Evolutionary conservation across 164 flowering plant genomes (phyloP), one percentile per base, ranked within the genome.

Genomic region (Saururus chinensis): DNA sequence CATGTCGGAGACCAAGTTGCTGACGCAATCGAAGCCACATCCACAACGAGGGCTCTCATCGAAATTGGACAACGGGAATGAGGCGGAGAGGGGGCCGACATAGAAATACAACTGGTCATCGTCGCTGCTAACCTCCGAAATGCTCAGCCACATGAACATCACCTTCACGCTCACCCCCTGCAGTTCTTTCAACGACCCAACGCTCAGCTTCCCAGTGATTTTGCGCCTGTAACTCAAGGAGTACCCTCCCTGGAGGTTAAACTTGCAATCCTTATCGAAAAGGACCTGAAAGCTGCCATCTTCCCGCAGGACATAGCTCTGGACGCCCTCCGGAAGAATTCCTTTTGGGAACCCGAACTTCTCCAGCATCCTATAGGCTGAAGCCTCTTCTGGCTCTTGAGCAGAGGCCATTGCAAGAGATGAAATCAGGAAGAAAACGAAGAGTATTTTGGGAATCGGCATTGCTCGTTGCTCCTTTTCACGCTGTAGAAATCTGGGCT

Each of bases 301-400:
- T 53, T 74, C 62, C n/a, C 65, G 56, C 30, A 74, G 53, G 4
- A 55, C 64, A 48, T 71, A 74, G 51, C 64, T 25, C 49, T 65
- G 68, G 11, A 62, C 74, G 35, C 77, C 77, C 56, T 61, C 22
- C 22, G 77, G 77, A 26, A 74, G 69, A 13, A 74, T 71, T 45
- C 77, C 77, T 59, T 42, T 74, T 7, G 77, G 77, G 51, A 74
- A 71, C 48, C 71, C 68, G 63, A 67, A 74, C 21, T 63, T 71
- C 65, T 74, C 72, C 22, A 74, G 65, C 69, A 71, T 68, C 26
- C 66, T 71, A 64, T 73, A 73, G 17, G 73, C 76, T 10, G 49
- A 42, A 10, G 5, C 12, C 14, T 42, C 49, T 1, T 42, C 8
- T 10, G 14, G 49, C 7, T 42, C 49, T 42, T 14, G 49, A 14